These are phyloP conservation scores for Phaffia tasmanica DNA, from an alignment of 768 basidiomycete genomes.

Conservation along the genomic window DNA sequence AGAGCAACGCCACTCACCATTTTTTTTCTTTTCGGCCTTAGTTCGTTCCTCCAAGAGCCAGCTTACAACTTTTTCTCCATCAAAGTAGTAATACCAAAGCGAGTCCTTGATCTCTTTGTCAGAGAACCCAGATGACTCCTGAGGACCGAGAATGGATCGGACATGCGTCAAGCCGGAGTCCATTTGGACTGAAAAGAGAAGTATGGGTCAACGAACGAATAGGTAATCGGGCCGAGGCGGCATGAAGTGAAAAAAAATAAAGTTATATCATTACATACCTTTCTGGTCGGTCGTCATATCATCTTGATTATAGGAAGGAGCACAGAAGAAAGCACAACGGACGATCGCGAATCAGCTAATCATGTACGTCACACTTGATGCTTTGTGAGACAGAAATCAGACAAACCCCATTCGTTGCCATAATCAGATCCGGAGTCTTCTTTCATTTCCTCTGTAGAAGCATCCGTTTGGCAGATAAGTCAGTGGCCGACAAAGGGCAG, in stretches of 20 bases:
- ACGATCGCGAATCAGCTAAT: neutral
- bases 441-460: conserved; percentile 61
- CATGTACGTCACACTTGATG: neutral
- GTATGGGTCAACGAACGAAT: neutral
- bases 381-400: neutral
- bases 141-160: conserved; percentile 52
- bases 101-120: conserved; percentile 65
- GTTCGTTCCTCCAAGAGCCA: conserved; percentile 50
- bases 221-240: neutral
- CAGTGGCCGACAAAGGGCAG: neutral
- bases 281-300: conserved; percentile 73
- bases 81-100: conserved; percentile 81
- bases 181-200: conserved; percentile 47
- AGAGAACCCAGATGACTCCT: conserved; percentile 52
- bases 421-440: conserved; percentile 68
- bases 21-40: conserved; percentile 56
- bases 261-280: conserved; percentile 43
- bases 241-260: neutral
- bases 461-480: neutral
- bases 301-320: conserved; percentile 28
- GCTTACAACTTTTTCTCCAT: conserved; percentile 61
- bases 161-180: conserved; percentile 59
- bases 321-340: neutral
- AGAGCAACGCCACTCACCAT: conserved; percentile 53
- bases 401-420: conserved; percentile 44